Evolutionary conservation across 805 yeast genomes (phyloP), one percentile per base, ranked within the genome.

Genomic region (Tetrapisispora pingtungensis): DNA sequence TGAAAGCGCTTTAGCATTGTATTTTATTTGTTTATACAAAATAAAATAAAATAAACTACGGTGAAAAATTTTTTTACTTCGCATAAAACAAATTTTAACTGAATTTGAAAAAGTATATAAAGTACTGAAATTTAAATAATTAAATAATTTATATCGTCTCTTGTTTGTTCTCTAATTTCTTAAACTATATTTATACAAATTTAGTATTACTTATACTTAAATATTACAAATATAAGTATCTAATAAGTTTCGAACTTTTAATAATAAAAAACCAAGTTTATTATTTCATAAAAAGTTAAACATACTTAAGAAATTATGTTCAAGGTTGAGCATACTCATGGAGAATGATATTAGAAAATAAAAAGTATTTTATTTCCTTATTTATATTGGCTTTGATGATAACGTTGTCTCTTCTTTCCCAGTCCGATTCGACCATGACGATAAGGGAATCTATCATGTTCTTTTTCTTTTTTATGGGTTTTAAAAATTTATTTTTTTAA

Each of bases 381-480:
- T n/a, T 32, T 40, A 20, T 24, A 18, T 43, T 56, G 62, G 66
- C 68, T 53, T 47, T 64, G 74, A 70, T 69, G 74, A 70, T 56
- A 67, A 58, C 63, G 73, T 68, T 68, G 84, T 77, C 71, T 68
- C 88, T 82, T 83, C 89, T 82, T 83, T 83, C 89, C 88, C 84
- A 77, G 85, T 81, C 85, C 74, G 85, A 78, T 69, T 77, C 89
- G 93, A 83, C 89, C 80, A 81, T 83, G 93, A 82, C 87, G 89
- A 83, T 79, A 78, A 74, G 88, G 59, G 75, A 58, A 56, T 59
- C 66, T 65, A 57, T 55, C 65, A 58, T 56, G 69, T 53, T 55
- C 50, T 40, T 48, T 44, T 44, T 47, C 50, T 49, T 46, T 47
- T 52, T 64, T 55, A 64, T n/a, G 46, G 46, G 64, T 47, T 37